Percentiles rank a stretch among this genome's conserved stretches.
phyloP scores from a whole-genome alignment of 305 asterid genomes.

The Solanum hybrid region DNA sequence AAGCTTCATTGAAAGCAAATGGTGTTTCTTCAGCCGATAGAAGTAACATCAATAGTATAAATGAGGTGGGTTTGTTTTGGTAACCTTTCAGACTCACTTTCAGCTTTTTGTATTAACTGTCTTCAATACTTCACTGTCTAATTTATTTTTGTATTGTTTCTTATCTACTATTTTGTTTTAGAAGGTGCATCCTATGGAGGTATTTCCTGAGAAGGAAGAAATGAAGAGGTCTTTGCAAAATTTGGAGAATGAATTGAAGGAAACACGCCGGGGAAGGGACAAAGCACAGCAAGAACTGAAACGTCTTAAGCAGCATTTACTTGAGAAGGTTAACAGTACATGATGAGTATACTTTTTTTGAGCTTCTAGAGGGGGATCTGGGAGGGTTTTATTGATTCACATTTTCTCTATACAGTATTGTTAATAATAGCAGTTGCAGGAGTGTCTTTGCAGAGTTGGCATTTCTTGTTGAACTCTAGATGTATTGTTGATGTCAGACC shows the following conservation, averaged over 20 bases:
- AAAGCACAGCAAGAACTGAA: constrained; percentile 73
- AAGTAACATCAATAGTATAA: constrained; percentile 21
- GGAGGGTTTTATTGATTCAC: background rate
- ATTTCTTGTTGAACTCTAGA: background rate
- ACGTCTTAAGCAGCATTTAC: constrained; percentile 91
- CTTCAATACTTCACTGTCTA: background rate
- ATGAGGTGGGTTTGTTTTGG: constrained; percentile 37
- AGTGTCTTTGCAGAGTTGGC: background rate
- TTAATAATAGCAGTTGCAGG: background rate
- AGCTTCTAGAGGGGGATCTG: background rate
- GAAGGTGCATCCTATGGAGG: constrained; percentile 31
- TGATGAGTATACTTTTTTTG: background rate
- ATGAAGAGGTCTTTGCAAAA: constrained; percentile 56
- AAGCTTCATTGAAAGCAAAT: constrained; percentile 50
- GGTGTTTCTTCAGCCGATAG: constrained; percentile 30
- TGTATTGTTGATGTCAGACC: background rate
- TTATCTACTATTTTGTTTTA: constrained; percentile 2
- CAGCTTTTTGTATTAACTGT: background rate
- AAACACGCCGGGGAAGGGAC: constrained; percentile 56
- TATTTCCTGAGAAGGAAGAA: constrained; percentile 50
- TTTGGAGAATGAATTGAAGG: constrained; percentile 73
- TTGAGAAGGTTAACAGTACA: constrained; percentile 64
- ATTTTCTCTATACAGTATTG: background rate
- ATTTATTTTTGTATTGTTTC: background rate
- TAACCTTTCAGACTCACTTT: background rate